Percentiles rank a stretch among this genome's conserved stretches.
Conservation (phyloP, 805 yeast species). For the Nakazawaea ishiwadae region DNA sequence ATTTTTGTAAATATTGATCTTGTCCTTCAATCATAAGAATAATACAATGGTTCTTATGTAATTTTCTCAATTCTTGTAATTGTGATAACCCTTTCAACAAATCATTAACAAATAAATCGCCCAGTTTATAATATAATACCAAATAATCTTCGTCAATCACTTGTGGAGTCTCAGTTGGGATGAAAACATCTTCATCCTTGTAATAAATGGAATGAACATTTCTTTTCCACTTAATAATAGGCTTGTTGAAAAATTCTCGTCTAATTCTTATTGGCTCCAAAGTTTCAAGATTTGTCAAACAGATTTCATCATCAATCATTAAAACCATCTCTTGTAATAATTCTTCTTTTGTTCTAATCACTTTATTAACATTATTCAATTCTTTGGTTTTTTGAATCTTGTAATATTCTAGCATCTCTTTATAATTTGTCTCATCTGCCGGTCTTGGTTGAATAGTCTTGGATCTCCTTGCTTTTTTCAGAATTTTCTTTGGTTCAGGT, state of each 20-base stretch:
- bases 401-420: slow-evolving; percentile 18
- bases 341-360: slow-evolving; percentile 41
- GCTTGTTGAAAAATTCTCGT: slow-evolving; percentile 27
- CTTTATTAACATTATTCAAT: slow-evolving; percentile 30
- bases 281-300: background rate
- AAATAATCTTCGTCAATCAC: slow-evolving; percentile 38
- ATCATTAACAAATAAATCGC: slow-evolving; percentile 32
- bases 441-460: background rate
- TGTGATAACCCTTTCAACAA: slow-evolving; percentile 24
- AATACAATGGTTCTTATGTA: slow-evolving; percentile 24
- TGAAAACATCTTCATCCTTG: slow-evolving; percentile 41
- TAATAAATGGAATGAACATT: slow-evolving; percentile 45
- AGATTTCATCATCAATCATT: slow-evolving; percentile 29
- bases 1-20: slow-evolving; percentile 38
- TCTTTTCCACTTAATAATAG: slow-evolving; percentile 50
- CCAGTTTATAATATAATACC: slow-evolving; percentile 42
- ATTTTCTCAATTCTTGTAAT: slow-evolving; percentile 18
- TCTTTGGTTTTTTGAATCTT: slow-evolving; percentile 14
- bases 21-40: slow-evolving; percentile 45
- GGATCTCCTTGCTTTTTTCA: background rate
- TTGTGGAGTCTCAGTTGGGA: slow-evolving; percentile 43
- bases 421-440: slow-evolving; percentile 16
- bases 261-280: slow-evolving; percentile 16
- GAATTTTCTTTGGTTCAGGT: background rate
- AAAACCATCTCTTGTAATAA: slow-evolving; percentile 46